These are phyloP conservation scores for Vitis cinerea DNA, from an alignment of 164 flowering plant species.

Conservation along the genomic window DNA sequence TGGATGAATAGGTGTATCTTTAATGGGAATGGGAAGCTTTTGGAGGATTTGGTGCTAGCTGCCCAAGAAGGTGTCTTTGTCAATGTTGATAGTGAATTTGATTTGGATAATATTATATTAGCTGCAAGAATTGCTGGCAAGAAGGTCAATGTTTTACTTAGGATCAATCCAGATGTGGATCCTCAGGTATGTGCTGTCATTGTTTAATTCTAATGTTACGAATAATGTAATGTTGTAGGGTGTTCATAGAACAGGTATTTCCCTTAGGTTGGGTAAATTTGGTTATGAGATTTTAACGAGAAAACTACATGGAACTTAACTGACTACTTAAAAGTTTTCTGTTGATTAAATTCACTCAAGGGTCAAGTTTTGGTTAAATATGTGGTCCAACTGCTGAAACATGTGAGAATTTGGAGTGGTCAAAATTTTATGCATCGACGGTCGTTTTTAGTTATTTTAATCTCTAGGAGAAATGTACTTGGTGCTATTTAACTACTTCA, in stretches of 20 bases:
- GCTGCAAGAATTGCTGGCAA: constrained; percentile 82
- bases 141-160: constrained; percentile 77
- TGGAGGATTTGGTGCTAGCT: constrained; percentile 89
- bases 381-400: too few relatives aligned
- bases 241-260: not conserved
- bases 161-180: constrained; percentile 98
- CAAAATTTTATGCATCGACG: too few relatives aligned
- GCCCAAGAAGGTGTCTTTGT: constrained; percentile 90
- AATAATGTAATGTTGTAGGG: not conserved
- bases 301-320: too few relatives aligned
- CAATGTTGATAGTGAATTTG: constrained; percentile 95
- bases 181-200: constrained; percentile 62
- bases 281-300: not conserved
- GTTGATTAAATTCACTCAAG: too few relatives aligned
- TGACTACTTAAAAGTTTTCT: too few relatives aligned
- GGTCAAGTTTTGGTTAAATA: too few relatives aligned
- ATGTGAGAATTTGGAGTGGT: too few relatives aligned
- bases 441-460: too few relatives aligned
- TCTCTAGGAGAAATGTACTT: too few relatives aligned
- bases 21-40: constrained; percentile 92
- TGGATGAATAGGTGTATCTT: constrained; percentile 68
- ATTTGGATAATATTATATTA: constrained; percentile 81
- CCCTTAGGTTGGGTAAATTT: not conserved
- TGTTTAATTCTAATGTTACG: too few relatives aligned
- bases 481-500: too few relatives aligned